Evolutionary conservation across 2,329 filamentous ascomycete genomes (phyloP).

Genomic region (Talaromyces sp.): DNA sequence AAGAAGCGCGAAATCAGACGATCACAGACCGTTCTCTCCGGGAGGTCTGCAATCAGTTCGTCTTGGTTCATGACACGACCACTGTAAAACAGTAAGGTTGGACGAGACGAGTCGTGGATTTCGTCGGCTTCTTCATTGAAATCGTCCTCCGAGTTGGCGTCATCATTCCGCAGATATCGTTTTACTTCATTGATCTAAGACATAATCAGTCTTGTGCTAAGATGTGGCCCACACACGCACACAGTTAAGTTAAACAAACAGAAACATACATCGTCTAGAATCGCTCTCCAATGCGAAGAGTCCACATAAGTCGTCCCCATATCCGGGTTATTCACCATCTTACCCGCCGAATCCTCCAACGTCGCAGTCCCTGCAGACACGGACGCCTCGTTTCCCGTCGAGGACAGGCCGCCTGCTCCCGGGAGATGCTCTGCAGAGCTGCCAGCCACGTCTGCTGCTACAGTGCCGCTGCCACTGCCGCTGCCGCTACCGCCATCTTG

Average conservation of each 20-base stretch:
- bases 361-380: neutral
- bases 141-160: neutral
- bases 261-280: slow-evolving; percentile 30
- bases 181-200: slow-evolving; percentile 29
- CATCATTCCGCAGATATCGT: slow-evolving; percentile 20
- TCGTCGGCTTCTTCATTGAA: slow-evolving; percentile 21
- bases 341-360: slow-evolving; percentile 21
- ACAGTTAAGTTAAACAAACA: neutral
- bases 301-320: slow-evolving; percentile 31
- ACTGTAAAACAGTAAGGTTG: slow-evolving; percentile 24
- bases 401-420: neutral
- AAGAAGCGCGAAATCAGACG: slow-evolving; percentile 29
- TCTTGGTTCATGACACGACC: slow-evolving; percentile 20
- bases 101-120: slow-evolving; percentile 16
- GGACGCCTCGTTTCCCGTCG: neutral
- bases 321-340: slow-evolving; percentile 22
- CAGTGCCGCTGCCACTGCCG: neutral
- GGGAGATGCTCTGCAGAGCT: neutral
- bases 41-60: slow-evolving; percentile 28
- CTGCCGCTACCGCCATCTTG: slow-evolving; percentile 1
- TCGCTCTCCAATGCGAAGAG: slow-evolving; percentile 31
- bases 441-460: neutral
- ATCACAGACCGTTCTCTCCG: slow-evolving; percentile 25
- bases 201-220: neutral
- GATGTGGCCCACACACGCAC: too few species aligned